Evolutionary conservation across 1,139 yeast genomes (phyloP), one percentile per base, ranked within the genome.

Genomic region (Yamadazyma pseudoaaseri): DNA sequence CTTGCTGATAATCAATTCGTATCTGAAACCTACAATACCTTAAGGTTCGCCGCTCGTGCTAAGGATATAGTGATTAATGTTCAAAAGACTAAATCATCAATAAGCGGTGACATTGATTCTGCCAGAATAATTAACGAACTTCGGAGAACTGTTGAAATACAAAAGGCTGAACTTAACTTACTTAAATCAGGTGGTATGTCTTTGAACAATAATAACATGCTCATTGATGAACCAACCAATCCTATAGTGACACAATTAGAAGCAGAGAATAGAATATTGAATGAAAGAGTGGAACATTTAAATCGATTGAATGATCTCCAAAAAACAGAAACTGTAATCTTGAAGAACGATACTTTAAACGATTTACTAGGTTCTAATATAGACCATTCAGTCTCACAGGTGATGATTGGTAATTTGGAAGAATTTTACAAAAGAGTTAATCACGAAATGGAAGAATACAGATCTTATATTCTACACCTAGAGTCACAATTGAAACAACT

Each of bases 21-120:
- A 11, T 73, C 86, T 1, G 97, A 92, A 53, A 87, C 97, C 0
- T 70, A 82, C 32, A 87, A 87, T 51, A 90, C 97, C 0, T 67
- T 92, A 22, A 64, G 97, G 37, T 92, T 90, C 64, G 97, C 97
- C 0, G 87, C 96, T 1, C 69, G 97, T 40, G 97, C 97, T 1
- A 90, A 89, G 51, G 89, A 89, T 54, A 80, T 89, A 33, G 72
- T 79, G 8, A 73, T 89, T 44, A 73, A 70, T 37, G 95, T 86
- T 6, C 75, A 74, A 39, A 76, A 76, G 39, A 79, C 73, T 44
- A 75, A 70, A 40, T 43, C 55, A 16, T 36, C 50, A 16, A 37
- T 41, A 9, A 33, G 59, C 7, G 49, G 58, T 7, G 69, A 61
- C 27, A 54, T 51, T 2, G 83, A 75, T 16, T 65, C 75, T 13